These are phyloP conservation scores for Medicago ruthenica DNA, from an alignment of 306 rosid species.

Conservation along the genomic window DNA sequence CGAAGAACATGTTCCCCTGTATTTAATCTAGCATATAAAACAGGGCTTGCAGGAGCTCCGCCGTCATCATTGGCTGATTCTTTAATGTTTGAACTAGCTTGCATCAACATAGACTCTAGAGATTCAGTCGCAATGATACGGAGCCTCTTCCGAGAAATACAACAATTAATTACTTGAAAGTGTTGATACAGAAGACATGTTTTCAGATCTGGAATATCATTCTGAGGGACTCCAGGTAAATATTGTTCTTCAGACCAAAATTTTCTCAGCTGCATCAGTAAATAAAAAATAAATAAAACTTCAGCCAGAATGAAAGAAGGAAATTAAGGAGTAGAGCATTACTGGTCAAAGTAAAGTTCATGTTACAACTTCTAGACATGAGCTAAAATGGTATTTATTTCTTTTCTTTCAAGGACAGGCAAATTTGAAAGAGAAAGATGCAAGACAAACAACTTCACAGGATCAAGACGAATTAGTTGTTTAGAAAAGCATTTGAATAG, in stretches of 20 bases:
- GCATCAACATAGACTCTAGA: slow-evolving; percentile 69
- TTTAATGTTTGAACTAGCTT: slow-evolving; percentile 59
- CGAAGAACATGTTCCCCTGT: slow-evolving; percentile 90
- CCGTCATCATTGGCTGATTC: slow-evolving; percentile 45
- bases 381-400: neutral
- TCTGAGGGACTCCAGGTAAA: slow-evolving; percentile 75
- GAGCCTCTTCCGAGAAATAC: slow-evolving; percentile 85
- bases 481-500: slow-evolving; percentile 19
- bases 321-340: slow-evolving; percentile 31
- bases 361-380: slow-evolving; percentile 32
- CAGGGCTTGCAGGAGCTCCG: slow-evolving; percentile 52
- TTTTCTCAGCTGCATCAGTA: slow-evolving; percentile 73
- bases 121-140: slow-evolving; percentile 72
- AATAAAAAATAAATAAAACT: slow-evolving; percentile 38
- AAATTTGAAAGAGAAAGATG: neutral
- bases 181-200: slow-evolving; percentile 87
- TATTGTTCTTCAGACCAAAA: slow-evolving; percentile 74
- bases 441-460: slow-evolving; percentile 29
- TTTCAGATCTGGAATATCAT: slow-evolving; percentile 89
- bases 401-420: slow-evolving; percentile 24
- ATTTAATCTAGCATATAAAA: slow-evolving; percentile 72
- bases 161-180: slow-evolving; percentile 91
- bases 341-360: slow-evolving; percentile 21
- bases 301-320: slow-evolving; percentile 36
- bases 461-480: slow-evolving; percentile 16